Evolutionary conservation across 1,139 yeast genomes (phyloP), one percentile per base, ranked within the genome.

Genomic region (Zygoascus sp.): DNA sequence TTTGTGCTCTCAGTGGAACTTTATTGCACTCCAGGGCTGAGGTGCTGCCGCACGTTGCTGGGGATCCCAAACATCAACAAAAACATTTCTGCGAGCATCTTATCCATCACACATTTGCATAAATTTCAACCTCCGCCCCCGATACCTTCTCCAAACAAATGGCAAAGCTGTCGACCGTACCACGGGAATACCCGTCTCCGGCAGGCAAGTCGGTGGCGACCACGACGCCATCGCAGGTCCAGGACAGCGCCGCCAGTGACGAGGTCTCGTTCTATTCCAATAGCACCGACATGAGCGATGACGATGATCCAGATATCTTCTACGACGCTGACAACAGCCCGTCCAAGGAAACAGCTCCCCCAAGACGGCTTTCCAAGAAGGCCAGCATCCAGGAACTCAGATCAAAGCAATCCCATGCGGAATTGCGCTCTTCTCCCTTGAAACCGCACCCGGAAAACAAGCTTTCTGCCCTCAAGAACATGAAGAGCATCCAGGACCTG

Each of bases 351-450:
- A 7, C 10, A 7, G 27, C 27, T 7, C 17, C 34, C 13, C 17
- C 34, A 3, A n/a, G 34, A 30, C 8, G 16, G 11, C 17, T 30
- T 2, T 30, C 34, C 9, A 30, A 30, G 13, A 30, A 30, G 8
- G 34, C 34, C 17, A 30, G 34, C 34, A 30, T 30, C 8, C 34
- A 30, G 34, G 34, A 30, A 30, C 34, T 30, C 34, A 30, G 13
- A n/a, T 30, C 34, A 13, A 30, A 30, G 17, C 17, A n/a, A 4
- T 30, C 34, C 8, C 13, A n/a, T 15, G 34, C 34, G 3, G 34
- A 30, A n/a, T 30, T 30, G 15, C 15, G 17, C 8, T 16, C 10
- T 9, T 30, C 34, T 15, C 34, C 34, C 3, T 9, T 30, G 16
- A 30, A 30, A 30, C 34, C n/a, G 17, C 34, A 30, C 3, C 28